Base-by-base conservation (phyloP, 2,329 filamentous ascomycete genomes). In the Aspergillus aculeatus region DNA sequence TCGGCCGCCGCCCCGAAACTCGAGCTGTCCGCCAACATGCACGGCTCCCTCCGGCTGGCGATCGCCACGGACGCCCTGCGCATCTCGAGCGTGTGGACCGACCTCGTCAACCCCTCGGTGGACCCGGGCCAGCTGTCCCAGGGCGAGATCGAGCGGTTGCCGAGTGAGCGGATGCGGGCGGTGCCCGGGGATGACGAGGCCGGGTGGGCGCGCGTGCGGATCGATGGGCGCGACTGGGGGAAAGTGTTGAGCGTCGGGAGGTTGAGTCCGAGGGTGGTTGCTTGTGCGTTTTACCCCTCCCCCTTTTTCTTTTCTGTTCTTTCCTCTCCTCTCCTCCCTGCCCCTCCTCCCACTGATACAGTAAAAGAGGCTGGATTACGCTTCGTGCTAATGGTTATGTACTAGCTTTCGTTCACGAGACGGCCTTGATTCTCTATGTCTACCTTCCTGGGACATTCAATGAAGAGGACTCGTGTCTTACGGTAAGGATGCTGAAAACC, bases 161-260 rank as follows among this genome's bases (percentile, higher is more conserved):
- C 93, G 0, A 93, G 89, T 73, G 92, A 91, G 54, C 83, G 82
- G 60, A 94, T 96, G 82, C 87, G 86, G 66, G 84, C 77, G 54
- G 67, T 85, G 1, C 82, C 82, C 5, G 83, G 87, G 56, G 87
- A 86, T 21, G 91, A 90, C 14, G 90, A 92, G 14, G 87, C 92
- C 62, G 87, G 86, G 50, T 98, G 94, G 92, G 91, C 92, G 1
- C 92, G 86, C 24, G 94, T 98, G 38, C 84, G 91, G 56, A 92
- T 98, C 24, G 95, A 98, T 77, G 95, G 92, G 35, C 89, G 87
- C 73, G 95, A 99, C 73, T 98, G 95, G 94, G 92, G 92, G 32
- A 87, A 86, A 66, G 94, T 98, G n/a, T 81, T 99, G 66, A 96
- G 92, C 74, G 93, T 98, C 12, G 94, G 94, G 1, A 83, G 93